Evolutionary conservation across 2,329 filamentous ascomycete species (phyloP).

Genomic region (Arthrobotrys iridis): DNA sequence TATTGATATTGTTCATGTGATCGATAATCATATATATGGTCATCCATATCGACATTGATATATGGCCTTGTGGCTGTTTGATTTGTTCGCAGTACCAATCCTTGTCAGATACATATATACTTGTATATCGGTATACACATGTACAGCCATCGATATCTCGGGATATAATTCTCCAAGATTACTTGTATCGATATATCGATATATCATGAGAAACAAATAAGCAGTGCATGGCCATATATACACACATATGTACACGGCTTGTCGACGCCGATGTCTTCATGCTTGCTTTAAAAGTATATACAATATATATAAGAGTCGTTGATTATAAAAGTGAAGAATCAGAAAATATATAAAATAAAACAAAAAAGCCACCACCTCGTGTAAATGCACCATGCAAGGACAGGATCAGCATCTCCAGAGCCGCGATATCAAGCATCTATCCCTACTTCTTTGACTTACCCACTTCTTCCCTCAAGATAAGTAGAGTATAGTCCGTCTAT

Average conservation of each 20-base stretch:
- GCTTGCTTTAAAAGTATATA: too few relatives aligned
- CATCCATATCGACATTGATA: too few relatives aligned
- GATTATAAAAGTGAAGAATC: conserved; percentile 7
- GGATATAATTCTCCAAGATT: conserved; percentile 1
- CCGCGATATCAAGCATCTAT: conserved; percentile 5
- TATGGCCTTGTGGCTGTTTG: too few relatives aligned
- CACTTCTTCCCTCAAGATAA: too few relatives aligned
- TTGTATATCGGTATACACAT: too few relatives aligned
- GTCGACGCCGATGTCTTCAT: conserved; percentile 27
- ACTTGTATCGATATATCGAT: neutral
- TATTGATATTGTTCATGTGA: too few relatives aligned
- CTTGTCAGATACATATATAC: neutral
- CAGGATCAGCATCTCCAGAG: conserved; percentile 10
- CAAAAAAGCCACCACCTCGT: neutral
- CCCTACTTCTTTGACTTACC: too few relatives aligned
- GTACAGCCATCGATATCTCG: neutral
- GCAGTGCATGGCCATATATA: conserved; percentile 21
- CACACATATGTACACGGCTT: too few relatives aligned
- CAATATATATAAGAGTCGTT: conserved; percentile 15
- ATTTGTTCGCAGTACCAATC: too few relatives aligned
- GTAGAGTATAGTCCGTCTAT: too few relatives aligned
- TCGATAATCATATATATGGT: neutral
- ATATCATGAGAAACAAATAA: conserved; percentile 3
- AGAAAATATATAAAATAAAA: neutral
- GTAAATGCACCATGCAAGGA: too few relatives aligned